phyloP scores from a whole-genome alignment of 768 basidiomycete species.

The Ramaria rubella region DNA sequence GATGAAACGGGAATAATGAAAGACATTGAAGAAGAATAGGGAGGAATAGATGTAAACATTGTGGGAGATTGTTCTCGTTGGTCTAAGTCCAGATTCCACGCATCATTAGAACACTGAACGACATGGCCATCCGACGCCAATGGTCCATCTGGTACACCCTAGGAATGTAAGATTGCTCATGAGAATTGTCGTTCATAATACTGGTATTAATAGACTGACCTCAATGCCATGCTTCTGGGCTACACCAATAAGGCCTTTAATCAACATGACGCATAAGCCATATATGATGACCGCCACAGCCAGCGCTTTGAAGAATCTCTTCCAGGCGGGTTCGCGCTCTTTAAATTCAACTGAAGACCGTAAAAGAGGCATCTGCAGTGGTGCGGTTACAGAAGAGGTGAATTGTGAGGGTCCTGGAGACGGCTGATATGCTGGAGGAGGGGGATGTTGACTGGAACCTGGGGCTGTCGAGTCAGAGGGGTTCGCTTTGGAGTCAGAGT shows the following conservation, averaged over 20 bases:
- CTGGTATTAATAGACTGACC: neutral
- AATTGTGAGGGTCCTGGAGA: neutral
- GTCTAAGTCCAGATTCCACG: neutral
- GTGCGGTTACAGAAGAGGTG: neutral
- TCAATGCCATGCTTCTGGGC: neutral
- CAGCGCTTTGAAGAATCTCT: constrained; percentile 24
- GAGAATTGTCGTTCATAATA: neutral
- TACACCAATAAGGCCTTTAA: constrained; percentile 8
- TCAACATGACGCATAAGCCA: constrained; percentile 14
- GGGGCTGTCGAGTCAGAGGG: neutral
- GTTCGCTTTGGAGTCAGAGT: neutral
- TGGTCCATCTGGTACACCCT: neutral
- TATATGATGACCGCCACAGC: constrained; percentile 22
- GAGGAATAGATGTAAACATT: neutral
- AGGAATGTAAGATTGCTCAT: neutral
- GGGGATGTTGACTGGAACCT: neutral
- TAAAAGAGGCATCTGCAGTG: neutral
- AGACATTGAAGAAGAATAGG: neutral
- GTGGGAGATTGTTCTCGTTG: neutral
- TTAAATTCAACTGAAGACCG: too few relatives aligned
- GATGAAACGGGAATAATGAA: constrained; percentile 1
- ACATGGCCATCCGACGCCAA: neutral
- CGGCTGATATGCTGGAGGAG: neutral
- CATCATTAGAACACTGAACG: neutral
- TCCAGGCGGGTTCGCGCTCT: neutral